Conservation (phyloP, 2,329 filamentous ascomycete genomes). For the Fusarium xyrophilum region DNA sequence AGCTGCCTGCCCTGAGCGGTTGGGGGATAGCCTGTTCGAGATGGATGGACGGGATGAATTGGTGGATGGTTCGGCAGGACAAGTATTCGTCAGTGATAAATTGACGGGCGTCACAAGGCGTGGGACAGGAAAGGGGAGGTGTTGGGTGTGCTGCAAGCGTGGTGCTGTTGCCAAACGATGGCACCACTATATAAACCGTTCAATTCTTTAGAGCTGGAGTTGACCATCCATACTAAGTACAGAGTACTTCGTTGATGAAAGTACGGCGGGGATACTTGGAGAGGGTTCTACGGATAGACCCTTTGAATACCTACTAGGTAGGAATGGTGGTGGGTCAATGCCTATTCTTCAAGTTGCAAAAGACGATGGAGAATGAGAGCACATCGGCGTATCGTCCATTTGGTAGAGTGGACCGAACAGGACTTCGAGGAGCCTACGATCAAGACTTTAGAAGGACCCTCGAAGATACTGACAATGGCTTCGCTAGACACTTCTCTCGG, state of each 20-base stretch:
- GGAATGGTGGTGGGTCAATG: slow-evolving; percentile 23
- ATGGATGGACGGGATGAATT: slow-evolving; percentile 22
- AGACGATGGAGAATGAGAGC: slow-evolving; percentile 4
- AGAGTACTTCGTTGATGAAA: neutral
- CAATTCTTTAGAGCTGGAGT: neutral
- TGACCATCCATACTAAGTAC: too few species aligned
- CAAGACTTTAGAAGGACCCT: slow-evolving; percentile 11
- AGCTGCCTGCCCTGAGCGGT: slow-evolving; percentile 6
- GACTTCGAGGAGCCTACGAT: slow-evolving; percentile 12
- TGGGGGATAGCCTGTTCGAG: slow-evolving; percentile 7
- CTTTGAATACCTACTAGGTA: neutral
- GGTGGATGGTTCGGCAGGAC: slow-evolving; percentile 14
- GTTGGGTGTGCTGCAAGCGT: slow-evolving; percentile 26
- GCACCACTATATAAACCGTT: slow-evolving; percentile 27
- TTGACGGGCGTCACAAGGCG: slow-evolving; percentile 22
- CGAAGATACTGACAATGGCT: slow-evolving; percentile 5
- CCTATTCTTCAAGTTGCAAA: neutral
- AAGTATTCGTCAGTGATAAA: slow-evolving; percentile 16
- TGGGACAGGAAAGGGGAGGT: slow-evolving; percentile 14
- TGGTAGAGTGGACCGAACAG: slow-evolving; percentile 14
- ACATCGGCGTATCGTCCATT: neutral
- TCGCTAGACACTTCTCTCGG: neutral
- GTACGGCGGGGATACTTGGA: slow-evolving; percentile 1
- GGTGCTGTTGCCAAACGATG: slow-evolving; percentile 35
- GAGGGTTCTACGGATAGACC: slow-evolving; percentile 34